Evolutionary conservation across 169 alveolate species (phyloP).

Genomic region (Sarcocystis neurona): DNA sequence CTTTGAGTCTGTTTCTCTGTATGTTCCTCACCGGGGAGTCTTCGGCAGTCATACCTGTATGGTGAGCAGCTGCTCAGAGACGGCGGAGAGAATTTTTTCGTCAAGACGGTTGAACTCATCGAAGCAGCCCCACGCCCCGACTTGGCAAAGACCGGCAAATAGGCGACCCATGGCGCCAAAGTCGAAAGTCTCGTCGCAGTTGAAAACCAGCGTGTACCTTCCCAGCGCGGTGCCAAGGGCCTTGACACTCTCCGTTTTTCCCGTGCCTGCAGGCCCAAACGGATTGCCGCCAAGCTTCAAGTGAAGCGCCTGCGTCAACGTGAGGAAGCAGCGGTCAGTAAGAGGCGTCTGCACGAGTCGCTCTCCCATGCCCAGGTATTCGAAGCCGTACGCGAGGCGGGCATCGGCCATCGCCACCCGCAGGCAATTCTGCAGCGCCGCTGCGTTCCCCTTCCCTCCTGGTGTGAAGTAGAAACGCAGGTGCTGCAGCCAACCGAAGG

Average conservation of each 20-base stretch:
- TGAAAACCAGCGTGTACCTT: conserved; percentile 94
- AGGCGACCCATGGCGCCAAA: conserved; percentile 96
- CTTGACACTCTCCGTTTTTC: conserved; percentile 99
- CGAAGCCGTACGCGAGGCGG: conserved; percentile 95
- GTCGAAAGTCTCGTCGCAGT: conserved; percentile 98
- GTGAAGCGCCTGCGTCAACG: conserved; percentile 95
- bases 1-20: not conserved
- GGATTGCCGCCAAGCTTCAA: conserved; percentile 98
- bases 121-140: conserved; percentile 99
- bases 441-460: conserved; percentile 72
- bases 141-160: conserved; percentile 90
- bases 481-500: conserved; percentile 94
- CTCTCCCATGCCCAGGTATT: conserved; percentile 87
- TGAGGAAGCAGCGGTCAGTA: conserved; percentile 97
- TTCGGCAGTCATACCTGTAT: conserved; percentile 73
- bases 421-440: conserved; percentile 74
- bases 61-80: conserved; percentile 90
- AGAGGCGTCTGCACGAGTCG: conserved; percentile 97
- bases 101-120: conserved; percentile 96
- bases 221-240: conserved; percentile 97
- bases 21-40: no score
- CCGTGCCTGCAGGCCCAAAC: conserved; percentile 99
- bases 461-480: conserved; percentile 93
- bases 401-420: conserved; percentile 89
- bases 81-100: conserved; percentile 92